These are phyloP conservation scores for Triticum urartu DNA, from an alignment of 176 grass and related monocot genomes.

Conservation along the genomic window DNA sequence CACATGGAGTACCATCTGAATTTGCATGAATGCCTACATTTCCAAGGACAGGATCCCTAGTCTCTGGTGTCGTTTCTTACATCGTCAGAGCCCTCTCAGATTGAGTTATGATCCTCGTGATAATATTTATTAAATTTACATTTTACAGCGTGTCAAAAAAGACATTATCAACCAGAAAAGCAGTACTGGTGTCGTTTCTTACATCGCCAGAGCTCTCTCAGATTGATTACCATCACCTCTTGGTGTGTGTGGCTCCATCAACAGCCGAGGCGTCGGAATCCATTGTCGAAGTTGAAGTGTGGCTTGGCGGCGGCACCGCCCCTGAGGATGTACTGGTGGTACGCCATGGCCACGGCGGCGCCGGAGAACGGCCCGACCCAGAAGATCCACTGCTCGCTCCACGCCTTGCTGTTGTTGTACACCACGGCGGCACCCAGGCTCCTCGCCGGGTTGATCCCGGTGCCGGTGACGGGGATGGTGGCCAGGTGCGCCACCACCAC, in stretches of 20 bases:
- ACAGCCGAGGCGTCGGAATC: neutral
- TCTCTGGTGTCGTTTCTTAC: no score
- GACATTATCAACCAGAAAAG: neutral
- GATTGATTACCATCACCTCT: neutral
- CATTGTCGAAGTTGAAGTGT: neutral
- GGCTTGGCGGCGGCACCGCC: neutral
- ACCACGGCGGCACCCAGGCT: neutral
- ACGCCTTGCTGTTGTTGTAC: neutral
- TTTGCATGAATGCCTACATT: no score
- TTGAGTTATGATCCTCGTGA: no score
- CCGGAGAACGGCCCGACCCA: neutral
- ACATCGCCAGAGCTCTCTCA: neutral
- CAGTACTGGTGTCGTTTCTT: neutral
- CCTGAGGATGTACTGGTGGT: neutral
- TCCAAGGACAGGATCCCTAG: no score
- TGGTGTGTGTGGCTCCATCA: neutral
- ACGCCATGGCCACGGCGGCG: neutral
- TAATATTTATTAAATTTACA: neutral
- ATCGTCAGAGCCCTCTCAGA: no score
- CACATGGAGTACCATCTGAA: no score
- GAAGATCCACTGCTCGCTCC: neutral
- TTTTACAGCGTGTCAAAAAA: neutral
- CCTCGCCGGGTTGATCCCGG: neutral
- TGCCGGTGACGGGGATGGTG: neutral
- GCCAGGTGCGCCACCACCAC: neutral